A percentile compares a stretch with the other conserved stretches of the same genome.
Evolutionary conservation across 768 basidiomycete species (phyloP).

Genomic region (Tulasnella sp.): DNA sequence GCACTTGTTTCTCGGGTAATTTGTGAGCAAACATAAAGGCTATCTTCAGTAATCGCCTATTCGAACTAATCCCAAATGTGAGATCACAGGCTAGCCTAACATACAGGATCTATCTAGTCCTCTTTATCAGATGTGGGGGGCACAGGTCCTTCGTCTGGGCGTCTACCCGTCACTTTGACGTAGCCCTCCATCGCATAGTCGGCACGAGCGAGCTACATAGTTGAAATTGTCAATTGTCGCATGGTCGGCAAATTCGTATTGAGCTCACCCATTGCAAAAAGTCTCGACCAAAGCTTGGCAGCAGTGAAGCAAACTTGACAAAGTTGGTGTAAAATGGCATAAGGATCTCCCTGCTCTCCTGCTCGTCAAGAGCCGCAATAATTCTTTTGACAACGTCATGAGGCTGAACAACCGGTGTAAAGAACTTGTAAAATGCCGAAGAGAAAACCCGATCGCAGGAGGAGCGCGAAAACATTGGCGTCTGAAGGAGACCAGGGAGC

Average conservation of each 20-base stretch:
- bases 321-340: constrained; percentile 63
- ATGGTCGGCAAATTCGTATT: no score
- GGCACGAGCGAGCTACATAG: constrained; percentile 46
- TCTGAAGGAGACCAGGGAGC: constrained; percentile 65
- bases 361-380: constrained; percentile 67
- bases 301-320: constrained; percentile 34
- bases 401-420: constrained; percentile 61
- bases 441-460: constrained; percentile 30
- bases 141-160: no score
- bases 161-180: constrained; percentile 48
- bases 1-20: no score
- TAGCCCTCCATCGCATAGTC: constrained; percentile 62
- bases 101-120: no score
- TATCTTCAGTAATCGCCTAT: no score
- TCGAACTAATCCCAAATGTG: no score
- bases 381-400: constrained; percentile 67
- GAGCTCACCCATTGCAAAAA: constrained; percentile 57
- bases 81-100: no score
- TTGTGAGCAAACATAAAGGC: no score
- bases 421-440: constrained; percentile 44
- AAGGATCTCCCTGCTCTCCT: constrained; percentile 56
- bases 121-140: no score
- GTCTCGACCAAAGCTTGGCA: constrained; percentile 66
- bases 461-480: constrained; percentile 54
- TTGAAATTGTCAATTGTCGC: no score